Base-by-base conservation (phyloP, 164 flowering plant species). In the Protea cynaroides region DNA sequence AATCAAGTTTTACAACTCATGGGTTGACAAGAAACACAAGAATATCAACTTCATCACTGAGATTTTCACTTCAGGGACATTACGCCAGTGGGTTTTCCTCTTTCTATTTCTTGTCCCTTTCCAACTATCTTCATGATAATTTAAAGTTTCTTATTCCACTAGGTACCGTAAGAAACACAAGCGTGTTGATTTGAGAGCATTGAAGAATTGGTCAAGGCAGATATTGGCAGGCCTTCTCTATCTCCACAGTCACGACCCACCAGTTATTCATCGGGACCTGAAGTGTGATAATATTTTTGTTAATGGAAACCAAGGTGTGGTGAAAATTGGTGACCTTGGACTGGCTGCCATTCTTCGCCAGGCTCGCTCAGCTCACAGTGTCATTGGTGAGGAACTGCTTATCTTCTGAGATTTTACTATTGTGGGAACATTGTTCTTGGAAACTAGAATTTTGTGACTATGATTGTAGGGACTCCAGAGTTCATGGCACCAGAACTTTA, bases 401-500 rank as follows among this genome's bases (percentile, higher is more conserved):
- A 12, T 23, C 37, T 68, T 24, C 36, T 24, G 58, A 24, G 25
- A 58, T 69, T 24, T 17, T 22, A 40, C 29, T 54, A 34, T 21
- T 43, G 11, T 70, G 65, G 62, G 34, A 17, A 36, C 22, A 17
- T 38, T 44, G 25, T 14, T 68, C 34, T 15, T n/a, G 40, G 22
- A 11, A 49, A 13, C 25, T 38, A 40, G 15, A 10, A 67, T 14
- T 49, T 43, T 59, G 1, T 59, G 37, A 10, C 29, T 69, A 55
- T 72, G 46, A 24, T 65, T 62, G 60, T 58, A 92, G 98, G 98
- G 69, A 92, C 96, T 34, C 95, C 97, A 0, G 97, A 94, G 76
- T 94, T 91, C 79, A 94, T 94, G 98, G 98, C 98, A 44, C 98
- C 98, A 29, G 98, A 94, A 75, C 86, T 94, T 67, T 94, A 94